Base-by-base conservation (phyloP, 805 yeast species). In the Nakazawaea wickerhamii region DNA sequence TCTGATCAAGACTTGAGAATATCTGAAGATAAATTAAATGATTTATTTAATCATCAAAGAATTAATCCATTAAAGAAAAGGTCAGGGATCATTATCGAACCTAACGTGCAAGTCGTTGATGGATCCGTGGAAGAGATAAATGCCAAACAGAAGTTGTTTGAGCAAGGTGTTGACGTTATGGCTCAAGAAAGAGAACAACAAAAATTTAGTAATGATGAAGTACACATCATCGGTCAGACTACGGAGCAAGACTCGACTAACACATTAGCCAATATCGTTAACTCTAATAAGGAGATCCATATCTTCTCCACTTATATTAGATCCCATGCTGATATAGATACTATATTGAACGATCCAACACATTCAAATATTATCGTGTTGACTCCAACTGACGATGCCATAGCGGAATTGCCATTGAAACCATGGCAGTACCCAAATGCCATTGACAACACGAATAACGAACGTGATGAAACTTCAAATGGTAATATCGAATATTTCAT, bases 381-480 rank as follows among this genome's bases (percentile, higher is more conserved):
- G 53, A 87, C 95, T 3, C 95, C 95, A 7, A 65, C 77, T 2
- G 77, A 87, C 54, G 61, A 59, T 9, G 90, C 87, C 2, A 66
- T 87, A 44, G 61, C 61, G 21, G 60, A 68, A 2, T 55, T 81
- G 38, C n/a, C 60, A 4, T 44, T 59, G 42, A 87, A 86, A 57
- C 95, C 95, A 19, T 87, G 95, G 95, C 81, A 82, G 55, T 87
- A 81, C 59, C 95, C 95, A 1, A 58, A 55, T 8, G 52, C 64
- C 3, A 64, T 77, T n/a, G 67, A 65, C 17, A 67, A 64, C 7
- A 63, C 58, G 22, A 52, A 69, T 26, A 56, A 59, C 36, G 67
- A 68, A 18, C 70, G 72, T 35, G 88, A 81, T 43, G 59, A 63
- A 23, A 62, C 71, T 0, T 70, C 79, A 4, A 57, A 63, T 17